A percentile compares a stretch with the other conserved stretches of the same genome.
These are phyloP conservation scores for Colletotrichum orbiculare DNA, from an alignment of 2,329 filamentous ascomycete species.

Conservation along the genomic window DNA sequence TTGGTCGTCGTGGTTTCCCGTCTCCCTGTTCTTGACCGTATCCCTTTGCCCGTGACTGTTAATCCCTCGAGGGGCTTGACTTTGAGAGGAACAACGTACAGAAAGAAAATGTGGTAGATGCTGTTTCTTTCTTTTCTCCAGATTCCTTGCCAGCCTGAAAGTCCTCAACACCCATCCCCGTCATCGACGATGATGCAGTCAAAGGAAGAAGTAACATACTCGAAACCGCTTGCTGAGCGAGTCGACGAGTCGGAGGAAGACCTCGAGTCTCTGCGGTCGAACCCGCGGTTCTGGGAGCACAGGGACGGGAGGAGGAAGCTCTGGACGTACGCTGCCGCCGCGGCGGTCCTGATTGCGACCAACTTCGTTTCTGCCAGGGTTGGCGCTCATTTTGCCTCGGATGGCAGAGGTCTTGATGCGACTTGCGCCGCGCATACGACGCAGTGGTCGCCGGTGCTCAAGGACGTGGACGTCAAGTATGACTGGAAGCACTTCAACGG, in stretches of 20 bases:
- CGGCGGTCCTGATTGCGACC: constrained; percentile 27
- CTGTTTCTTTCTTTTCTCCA: neutral
- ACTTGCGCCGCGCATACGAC: constrained; percentile 47
- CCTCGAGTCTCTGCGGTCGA: constrained; percentile 28
- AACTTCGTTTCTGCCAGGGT: constrained; percentile 38
- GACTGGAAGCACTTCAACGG: constrained; percentile 61
- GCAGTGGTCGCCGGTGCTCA: constrained; percentile 51
- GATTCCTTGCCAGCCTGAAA: neutral
- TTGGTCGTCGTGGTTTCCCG: constrained; percentile 9
- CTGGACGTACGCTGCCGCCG: constrained; percentile 14
- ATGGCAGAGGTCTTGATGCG: constrained; percentile 35
- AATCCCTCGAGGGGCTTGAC: neutral
- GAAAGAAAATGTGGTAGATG: neutral
- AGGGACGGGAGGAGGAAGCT: neutral
- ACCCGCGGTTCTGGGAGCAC: constrained; percentile 11
- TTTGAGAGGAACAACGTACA: neutral
- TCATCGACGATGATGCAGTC: constrained; percentile 36
- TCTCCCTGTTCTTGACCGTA: constrained; percentile 23
- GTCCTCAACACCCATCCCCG: neutral
- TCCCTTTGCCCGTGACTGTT: neutral
- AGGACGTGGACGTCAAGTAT: constrained; percentile 48
- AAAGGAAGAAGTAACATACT: constrained; percentile 20
- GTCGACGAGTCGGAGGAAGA: constrained; percentile 38
- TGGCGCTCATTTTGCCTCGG: constrained; percentile 37
- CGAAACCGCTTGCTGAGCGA: constrained; percentile 31